Evolutionary conservation across 352 stramenopile species (phyloP), one percentile per base, ranked within the genome.

Genomic region (Globisporangium splendens): DNA sequence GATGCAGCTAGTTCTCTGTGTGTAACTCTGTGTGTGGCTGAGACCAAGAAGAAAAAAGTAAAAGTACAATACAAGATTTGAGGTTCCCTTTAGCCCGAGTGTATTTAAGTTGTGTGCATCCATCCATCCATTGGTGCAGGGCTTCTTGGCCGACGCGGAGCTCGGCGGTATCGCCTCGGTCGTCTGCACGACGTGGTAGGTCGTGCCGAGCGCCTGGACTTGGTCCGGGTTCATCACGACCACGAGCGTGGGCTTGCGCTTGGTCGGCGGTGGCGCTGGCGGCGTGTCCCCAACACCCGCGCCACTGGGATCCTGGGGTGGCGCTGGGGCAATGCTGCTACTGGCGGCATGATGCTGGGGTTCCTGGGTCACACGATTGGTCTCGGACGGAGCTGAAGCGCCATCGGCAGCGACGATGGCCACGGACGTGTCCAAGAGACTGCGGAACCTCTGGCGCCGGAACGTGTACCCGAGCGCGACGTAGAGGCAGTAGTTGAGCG

Each of bases 381-480:
- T 5, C 24, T 31, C 24, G 5, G 24, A 31, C 24, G 24, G 24
- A 31, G 5, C 24, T 39, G 42, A 6, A 28, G 33, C 3, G n/a
- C 20, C 21, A 14, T 14, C 17, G 21, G 41, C 10, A 8, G 24
- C 24, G 24, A 31, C 53, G 21, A 4, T 17, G 14, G 39, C 18
- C 24, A 22, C 8, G 28, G 65, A 62, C 24, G 47, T 47, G 28
- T 72, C 76, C 24, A 84, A 61, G 22, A 89, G 42, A n/a, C 72
- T 69, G 41, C 73, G 69, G 48, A 89, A 88, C 2, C 73, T 63
- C 35, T 77, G 75, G 46, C 79, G 88, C 15, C 75, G 71, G 50
- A 88, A 89, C 8, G 75, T 84, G 56, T 79, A 82, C 38, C 77
- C 75, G 39, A 88, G 63, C 1, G 64, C 46, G 6, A 72, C 33